Conservation (phyloP, 176 grass and related monocot genomes). For the Musa troglodytarum region DNA sequence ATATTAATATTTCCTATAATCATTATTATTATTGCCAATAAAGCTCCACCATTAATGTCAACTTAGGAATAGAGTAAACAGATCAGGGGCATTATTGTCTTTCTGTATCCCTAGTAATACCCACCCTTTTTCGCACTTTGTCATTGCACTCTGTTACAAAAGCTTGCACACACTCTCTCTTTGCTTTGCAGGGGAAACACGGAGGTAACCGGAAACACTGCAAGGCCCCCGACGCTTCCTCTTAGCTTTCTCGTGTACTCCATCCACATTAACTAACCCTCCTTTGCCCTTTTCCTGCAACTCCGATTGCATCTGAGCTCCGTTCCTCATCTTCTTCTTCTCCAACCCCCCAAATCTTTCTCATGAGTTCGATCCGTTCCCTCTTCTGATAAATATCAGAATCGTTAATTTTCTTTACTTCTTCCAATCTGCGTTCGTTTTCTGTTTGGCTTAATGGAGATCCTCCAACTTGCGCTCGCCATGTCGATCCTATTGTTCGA, state of each 20-base stretch:
- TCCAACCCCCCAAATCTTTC: not conserved
- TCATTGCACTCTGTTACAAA: too few relatives aligned
- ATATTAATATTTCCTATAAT: too few relatives aligned
- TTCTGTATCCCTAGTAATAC: not conserved
- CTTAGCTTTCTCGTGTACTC: not conserved
- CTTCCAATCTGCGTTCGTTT: not conserved
- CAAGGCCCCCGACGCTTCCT: not conserved
- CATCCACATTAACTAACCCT: not conserved
- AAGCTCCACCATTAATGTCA: not conserved
- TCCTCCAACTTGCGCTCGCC: slow-evolving; percentile 20
- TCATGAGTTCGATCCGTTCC: not conserved
- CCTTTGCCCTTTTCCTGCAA: not conserved
- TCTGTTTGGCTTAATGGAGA: not conserved
- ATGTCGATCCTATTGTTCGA: not conserved
- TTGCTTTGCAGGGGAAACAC: not conserved
- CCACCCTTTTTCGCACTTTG: too few relatives aligned
- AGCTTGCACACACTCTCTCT: too few relatives aligned
- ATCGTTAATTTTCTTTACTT: not conserved
- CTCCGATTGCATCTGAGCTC: not conserved
- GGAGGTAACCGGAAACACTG: not conserved
- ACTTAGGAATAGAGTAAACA: not conserved
- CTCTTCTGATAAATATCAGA: not conserved
- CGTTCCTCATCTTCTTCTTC: not conserved
- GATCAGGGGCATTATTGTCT: not conserved
- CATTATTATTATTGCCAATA: too few relatives aligned